phyloP scores from a whole-genome alignment of 805 yeast species.

The Deakozyma indianensis region DNA sequence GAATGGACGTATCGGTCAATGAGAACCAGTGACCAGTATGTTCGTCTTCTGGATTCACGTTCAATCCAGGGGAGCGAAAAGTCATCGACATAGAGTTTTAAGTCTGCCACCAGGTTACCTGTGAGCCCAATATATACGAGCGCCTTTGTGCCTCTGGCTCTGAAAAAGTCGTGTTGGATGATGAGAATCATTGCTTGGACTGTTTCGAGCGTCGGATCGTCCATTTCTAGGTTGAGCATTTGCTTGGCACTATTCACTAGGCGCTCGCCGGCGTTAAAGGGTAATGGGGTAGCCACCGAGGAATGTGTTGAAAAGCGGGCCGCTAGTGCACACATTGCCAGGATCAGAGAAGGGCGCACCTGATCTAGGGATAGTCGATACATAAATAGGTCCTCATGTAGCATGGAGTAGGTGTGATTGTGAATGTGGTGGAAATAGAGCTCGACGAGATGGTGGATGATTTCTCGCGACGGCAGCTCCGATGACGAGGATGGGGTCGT shows the following conservation, averaged over 20 bases:
- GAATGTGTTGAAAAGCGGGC: slow-evolving; percentile 24
- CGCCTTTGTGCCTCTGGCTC: slow-evolving; percentile 19
- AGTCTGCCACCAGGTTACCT: slow-evolving; percentile 21
- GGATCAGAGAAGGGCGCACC: slow-evolving; percentile 17
- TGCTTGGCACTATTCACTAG: slow-evolving; percentile 13
- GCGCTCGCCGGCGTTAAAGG: slow-evolving; percentile 14
- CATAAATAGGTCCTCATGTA: slow-evolving; percentile 20
- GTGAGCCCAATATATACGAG: slow-evolving; percentile 23
- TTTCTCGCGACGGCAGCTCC: not conserved
- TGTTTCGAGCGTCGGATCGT: slow-evolving; percentile 20
- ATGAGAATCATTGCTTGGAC: slow-evolving; percentile 21
- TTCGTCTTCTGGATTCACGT: slow-evolving; percentile 20
- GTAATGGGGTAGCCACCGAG: slow-evolving; percentile 9
- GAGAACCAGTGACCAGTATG: slow-evolving; percentile 23
- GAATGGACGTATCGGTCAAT: slow-evolving; percentile 22
- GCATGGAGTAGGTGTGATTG: slow-evolving; percentile 21
- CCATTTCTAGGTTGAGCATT: slow-evolving; percentile 8
- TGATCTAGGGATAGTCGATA: slow-evolving; percentile 14
- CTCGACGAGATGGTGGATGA: not conserved
- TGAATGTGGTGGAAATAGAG: not conserved
- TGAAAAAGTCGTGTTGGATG: slow-evolving; percentile 22
- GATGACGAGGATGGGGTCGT: not conserved
- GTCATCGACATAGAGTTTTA: slow-evolving; percentile 17
- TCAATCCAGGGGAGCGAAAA: slow-evolving; percentile 20
- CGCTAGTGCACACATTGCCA: slow-evolving; percentile 21